Evolutionary conservation across 441 rosid genomes (phyloP), one percentile per base, ranked within the genome.

Genomic region (Adansonia madagascariensis): DNA sequence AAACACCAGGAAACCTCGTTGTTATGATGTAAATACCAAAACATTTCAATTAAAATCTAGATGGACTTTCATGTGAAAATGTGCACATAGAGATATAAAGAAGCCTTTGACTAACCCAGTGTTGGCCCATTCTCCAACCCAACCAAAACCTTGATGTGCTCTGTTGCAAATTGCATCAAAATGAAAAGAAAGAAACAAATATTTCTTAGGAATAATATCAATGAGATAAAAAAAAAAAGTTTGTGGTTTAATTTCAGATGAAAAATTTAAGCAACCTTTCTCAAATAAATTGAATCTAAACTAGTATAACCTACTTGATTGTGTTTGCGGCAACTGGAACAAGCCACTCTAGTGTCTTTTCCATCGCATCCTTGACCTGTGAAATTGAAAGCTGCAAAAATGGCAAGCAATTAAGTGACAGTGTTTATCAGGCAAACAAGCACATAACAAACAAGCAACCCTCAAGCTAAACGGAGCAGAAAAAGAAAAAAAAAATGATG

Each of bases 51-150:
- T 46, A 8, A 62, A 6, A 43, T 39, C 7, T 6, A 6, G 46
- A 31, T 14, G 7, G 43, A 62, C 44, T 59, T 22, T 14, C 59
- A 24, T 14, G 41, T 24, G 39, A 27, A 11, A 7, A 43, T 20
- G 12, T 59, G 12, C 57, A 8, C 53, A 20, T 27, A 68, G 52
- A 44, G 70, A 18, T 61, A 70, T 46, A 66, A 77, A 69, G 57
- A 47, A 31, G 31, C 52, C 49, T 52, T 43, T 35, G 59, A 81
- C 90, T 88, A 35, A 91, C 99, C 94, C 91, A n/a, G 86, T 84
- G 77, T 86, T 95, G 44, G 99, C 99, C 99, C 99, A 96, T 88
- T 95, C 99, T 83, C 99, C 99, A 14, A 95, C 97, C 98, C 99
- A 92, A 56, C 99, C 99, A 12, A 96, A 96, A 57, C 97, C 97